These are phyloP conservation scores for Neohortaea acidophila DNA, from an alignment of 495 filamentous ascomycete species.

Conservation along the genomic window DNA sequence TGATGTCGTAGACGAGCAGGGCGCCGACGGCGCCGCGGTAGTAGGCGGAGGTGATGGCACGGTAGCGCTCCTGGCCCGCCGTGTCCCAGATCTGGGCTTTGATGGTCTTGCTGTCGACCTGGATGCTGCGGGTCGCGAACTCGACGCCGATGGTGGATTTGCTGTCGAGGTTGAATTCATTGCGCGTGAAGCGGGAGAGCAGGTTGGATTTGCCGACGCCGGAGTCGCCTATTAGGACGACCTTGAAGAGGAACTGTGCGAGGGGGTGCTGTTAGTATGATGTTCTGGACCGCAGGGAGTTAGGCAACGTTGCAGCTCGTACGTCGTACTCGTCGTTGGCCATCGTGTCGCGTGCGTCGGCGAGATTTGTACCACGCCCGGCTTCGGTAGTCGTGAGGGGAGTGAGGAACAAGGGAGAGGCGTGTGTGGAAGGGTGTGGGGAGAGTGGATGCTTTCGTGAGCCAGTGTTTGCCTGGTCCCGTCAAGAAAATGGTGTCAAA, in stretches of 20 bases:
- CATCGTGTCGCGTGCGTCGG: conserved; percentile 57
- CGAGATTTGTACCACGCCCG: no score
- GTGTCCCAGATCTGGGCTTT: conserved; percentile 99
- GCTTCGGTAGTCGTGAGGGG: no score
- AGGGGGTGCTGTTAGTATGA: conserved; percentile 17
- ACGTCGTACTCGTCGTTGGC: conserved; percentile 99
- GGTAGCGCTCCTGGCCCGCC: conserved; percentile 95
- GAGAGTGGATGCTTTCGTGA: no score
- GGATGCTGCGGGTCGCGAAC: conserved; percentile 96
- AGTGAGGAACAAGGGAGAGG: no score
- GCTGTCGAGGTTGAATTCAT: conserved; percentile 99
- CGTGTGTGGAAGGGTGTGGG: no score
- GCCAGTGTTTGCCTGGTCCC: no score
- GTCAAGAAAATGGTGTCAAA: no score
- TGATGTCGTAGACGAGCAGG: conserved; percentile 97
- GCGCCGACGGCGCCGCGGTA: conserved; percentile 96
- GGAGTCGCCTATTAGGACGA: conserved; percentile 96
- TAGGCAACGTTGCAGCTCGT: no score
- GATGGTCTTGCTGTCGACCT: conserved; percentile 99
- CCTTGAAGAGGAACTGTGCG: conserved; percentile 96
- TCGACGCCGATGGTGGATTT: conserved; percentile 99
- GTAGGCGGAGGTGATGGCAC: conserved; percentile 97
- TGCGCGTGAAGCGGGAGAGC: conserved; percentile 96
- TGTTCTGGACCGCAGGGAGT: no score
- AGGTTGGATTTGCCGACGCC: conserved; percentile 99